Percentiles rank a stretch among this genome's conserved stretches.
Conservation (phyloP, 257 asterid species). For the Eustoma russellianum region DNA sequence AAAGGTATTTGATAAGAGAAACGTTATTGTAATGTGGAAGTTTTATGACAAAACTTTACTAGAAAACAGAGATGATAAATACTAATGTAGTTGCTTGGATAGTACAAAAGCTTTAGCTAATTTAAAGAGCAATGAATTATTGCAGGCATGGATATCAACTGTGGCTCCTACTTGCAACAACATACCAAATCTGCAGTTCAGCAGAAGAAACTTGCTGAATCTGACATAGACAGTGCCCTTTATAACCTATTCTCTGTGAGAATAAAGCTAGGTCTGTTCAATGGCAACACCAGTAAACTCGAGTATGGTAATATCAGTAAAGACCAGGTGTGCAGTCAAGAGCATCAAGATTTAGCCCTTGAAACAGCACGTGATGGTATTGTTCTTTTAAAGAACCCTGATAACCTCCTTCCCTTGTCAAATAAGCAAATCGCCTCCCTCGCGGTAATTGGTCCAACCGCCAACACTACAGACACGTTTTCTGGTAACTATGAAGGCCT, state of each 20-base stretch:
- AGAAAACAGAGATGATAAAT: too few species aligned
- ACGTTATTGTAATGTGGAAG: neutral
- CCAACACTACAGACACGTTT: constrained; percentile 21
- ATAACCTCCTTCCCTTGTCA: constrained; percentile 46
- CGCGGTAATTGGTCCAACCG: constrained; percentile 61
- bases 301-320: constrained; percentile 31
- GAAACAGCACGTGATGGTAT: constrained; percentile 54
- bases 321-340: constrained; percentile 35
- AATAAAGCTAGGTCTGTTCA: constrained; percentile 58
- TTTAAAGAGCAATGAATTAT: neutral
- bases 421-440: constrained; percentile 29
- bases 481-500: constrained; percentile 60
- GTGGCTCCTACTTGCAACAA: constrained; percentile 38
- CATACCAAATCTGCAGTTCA: constrained; percentile 41
- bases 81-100: neutral
- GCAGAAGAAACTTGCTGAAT: constrained; percentile 32
- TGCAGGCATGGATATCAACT: constrained; percentile 69
- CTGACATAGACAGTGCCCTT: constrained; percentile 55
- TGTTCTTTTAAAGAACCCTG: constrained; percentile 59
- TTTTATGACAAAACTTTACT: too few species aligned
- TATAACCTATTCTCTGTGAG: constrained; percentile 49
- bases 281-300: constrained; percentile 40
- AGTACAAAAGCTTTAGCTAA: neutral
- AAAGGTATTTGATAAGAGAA: too few species aligned
- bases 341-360: constrained; percentile 48